Percentiles rank a stretch among this genome's conserved stretches.
phyloP scores from a whole-genome alignment of 2,329 filamentous ascomycete genomes.

The Drechmeria coniospora region DNA sequence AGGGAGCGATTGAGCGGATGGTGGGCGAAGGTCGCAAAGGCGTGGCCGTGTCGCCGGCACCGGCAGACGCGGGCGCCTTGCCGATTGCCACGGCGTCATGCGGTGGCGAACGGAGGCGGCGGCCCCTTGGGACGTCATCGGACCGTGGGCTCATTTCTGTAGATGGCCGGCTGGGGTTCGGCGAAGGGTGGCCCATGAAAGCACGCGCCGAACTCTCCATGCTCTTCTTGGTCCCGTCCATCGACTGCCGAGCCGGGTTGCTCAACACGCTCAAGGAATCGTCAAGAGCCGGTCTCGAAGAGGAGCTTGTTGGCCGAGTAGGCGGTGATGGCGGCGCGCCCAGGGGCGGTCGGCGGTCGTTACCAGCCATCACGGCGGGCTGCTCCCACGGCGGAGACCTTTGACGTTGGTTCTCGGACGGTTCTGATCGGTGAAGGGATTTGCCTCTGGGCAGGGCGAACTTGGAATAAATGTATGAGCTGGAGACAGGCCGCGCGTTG shows the following conservation, averaged over 20 bases:
- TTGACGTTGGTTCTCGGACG: slow-evolving; percentile 35
- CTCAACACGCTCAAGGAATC: slow-evolving; percentile 16
- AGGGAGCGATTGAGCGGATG: slow-evolving; percentile 31
- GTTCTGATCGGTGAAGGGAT: slow-evolving; percentile 52
- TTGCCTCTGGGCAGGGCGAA: slow-evolving; percentile 75
- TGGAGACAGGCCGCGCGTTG: slow-evolving; percentile 32
- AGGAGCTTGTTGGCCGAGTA: slow-evolving; percentile 43
- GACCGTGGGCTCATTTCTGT: slow-evolving; percentile 27
- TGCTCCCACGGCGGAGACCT: slow-evolving; percentile 51
- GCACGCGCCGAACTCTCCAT: slow-evolving; percentile 25
- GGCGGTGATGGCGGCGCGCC: slow-evolving; percentile 46
- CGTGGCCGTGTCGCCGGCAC: slow-evolving; percentile 38
- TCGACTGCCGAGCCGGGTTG: slow-evolving; percentile 26
- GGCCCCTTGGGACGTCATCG: slow-evolving; percentile 33
- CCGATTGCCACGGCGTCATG: slow-evolving; percentile 24
- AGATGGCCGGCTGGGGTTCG: slow-evolving; percentile 29
- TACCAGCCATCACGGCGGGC: slow-evolving; percentile 24
- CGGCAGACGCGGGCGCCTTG: slow-evolving; percentile 30
- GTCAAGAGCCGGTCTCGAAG: slow-evolving; percentile 22
- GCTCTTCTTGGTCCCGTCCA: slow-evolving; percentile 34
- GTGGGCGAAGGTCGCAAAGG: slow-evolving; percentile 29
- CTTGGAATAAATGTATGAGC: slow-evolving; percentile 77
- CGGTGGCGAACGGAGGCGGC: slow-evolving; percentile 20
- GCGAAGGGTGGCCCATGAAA: slow-evolving; percentile 25
- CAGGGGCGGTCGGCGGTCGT: slow-evolving; percentile 24